Evolutionary conservation across 1,284 basidiomycete species (phyloP).

Genomic region (Ustilago nuda): DNA sequence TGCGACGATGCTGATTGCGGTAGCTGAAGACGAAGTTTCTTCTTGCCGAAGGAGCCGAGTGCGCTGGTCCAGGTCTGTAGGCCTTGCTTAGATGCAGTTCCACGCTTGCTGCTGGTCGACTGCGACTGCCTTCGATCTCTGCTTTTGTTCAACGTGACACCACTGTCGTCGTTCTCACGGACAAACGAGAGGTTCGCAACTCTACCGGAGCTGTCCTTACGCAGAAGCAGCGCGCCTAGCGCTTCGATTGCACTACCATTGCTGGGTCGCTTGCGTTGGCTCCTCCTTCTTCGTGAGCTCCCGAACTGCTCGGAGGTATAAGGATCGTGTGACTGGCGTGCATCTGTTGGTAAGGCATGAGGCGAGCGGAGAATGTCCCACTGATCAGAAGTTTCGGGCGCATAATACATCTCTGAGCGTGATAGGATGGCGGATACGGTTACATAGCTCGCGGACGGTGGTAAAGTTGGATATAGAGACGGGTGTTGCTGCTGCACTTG

Average conservation of each 20-base stretch:
- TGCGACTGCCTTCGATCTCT: neutral
- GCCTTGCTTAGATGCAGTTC: slow-evolving; percentile 19
- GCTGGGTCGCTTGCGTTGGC: slow-evolving; percentile 41
- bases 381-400: slow-evolving; percentile 28
- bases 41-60: slow-evolving; percentile 20
- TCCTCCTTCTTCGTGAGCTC: slow-evolving; percentile 16
- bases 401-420: slow-evolving; percentile 54
- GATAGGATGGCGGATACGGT: slow-evolving; percentile 62
- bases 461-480: neutral
- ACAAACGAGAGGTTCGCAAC: slow-evolving; percentile 55
- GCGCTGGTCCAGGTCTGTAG: slow-evolving; percentile 37
- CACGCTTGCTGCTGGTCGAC: neutral
- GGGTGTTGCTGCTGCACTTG: neutral
- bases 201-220: slow-evolving; percentile 55
- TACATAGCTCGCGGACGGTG: slow-evolving; percentile 46
- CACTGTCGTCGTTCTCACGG: neutral
- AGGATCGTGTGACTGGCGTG: neutral
- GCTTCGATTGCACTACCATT: slow-evolving; percentile 67
- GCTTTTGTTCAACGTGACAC: neutral
- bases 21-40: slow-evolving; percentile 22
- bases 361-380: slow-evolving; percentile 36
- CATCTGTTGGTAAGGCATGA: slow-evolving; percentile 8
- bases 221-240: slow-evolving; percentile 60
- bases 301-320: slow-evolving; percentile 5
- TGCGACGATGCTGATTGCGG: slow-evolving; percentile 3